phyloP scores from a whole-genome alignment of 306 rosid species.

The Sesbania bispinosa region DNA sequence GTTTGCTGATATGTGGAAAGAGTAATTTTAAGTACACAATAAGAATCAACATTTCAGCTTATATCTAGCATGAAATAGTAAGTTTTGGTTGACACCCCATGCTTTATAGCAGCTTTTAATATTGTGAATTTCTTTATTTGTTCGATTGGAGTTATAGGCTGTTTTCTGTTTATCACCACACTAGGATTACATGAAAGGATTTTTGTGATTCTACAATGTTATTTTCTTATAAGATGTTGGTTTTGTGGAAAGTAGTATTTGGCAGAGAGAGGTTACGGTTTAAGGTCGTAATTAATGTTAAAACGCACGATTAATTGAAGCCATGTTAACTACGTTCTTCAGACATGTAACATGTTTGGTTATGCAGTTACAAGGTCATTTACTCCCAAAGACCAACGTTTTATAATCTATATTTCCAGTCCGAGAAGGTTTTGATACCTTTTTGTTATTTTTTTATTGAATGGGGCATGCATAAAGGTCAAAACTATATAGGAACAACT shows the following conservation, averaged over 20 bases:
- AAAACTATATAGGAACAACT: no score
- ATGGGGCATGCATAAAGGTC: no score
- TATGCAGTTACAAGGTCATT: neutral
- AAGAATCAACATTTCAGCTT: conserved; percentile 20
- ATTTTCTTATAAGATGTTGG: neutral
- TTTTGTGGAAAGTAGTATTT: no score
- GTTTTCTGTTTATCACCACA: neutral
- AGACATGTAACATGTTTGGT: neutral
- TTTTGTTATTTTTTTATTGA: no score
- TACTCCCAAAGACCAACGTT: neutral
- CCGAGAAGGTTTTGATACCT: no score
- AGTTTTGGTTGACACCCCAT: conserved; percentile 11
- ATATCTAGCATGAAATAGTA: conserved; percentile 24
- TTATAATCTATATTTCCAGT: neutral
- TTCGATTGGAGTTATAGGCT: no score
- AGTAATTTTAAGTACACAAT: conserved; percentile 28
- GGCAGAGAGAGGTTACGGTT: no score
- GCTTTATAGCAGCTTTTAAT: neutral
- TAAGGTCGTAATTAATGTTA: no score
- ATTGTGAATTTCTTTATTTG: neutral
- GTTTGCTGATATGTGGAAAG: conserved; percentile 97
- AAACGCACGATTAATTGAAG: no score
- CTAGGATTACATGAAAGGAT: neutral
- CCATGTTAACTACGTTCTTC: no score
- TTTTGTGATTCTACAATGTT: neutral